These are phyloP conservation scores for Acer negundo DNA, from an alignment of 345 rosid genomes.

Conservation along the genomic window DNA sequence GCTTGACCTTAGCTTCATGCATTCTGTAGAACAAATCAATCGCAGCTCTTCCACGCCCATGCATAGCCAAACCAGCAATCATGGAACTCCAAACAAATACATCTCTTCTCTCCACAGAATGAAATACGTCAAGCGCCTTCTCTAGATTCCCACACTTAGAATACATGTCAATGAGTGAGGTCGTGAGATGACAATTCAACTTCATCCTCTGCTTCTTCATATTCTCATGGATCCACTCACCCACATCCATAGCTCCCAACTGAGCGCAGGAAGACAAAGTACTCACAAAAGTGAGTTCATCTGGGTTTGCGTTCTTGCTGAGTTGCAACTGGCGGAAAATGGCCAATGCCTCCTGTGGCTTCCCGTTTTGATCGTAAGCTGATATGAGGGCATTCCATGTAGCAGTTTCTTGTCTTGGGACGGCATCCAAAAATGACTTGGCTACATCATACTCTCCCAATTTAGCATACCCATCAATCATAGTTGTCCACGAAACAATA, in stretches of 20 bases:
- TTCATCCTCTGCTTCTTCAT: too few species aligned
- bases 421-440: constrained; percentile 44
- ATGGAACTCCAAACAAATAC: constrained; percentile 77
- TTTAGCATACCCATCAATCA: constrained; percentile 75
- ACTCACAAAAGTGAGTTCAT: constrained; percentile 63
- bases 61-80: constrained; percentile 78
- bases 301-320: constrained; percentile 46
- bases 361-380: constrained; percentile 70
- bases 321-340: constrained; percentile 58
- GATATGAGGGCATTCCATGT: constrained; percentile 72
- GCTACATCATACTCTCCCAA: constrained; percentile 52
- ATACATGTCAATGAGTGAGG: too few species aligned
- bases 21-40: constrained; percentile 55
- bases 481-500: constrained; percentile 66
- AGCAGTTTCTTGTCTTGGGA: constrained; percentile 57
- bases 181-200: too few species aligned
- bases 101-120: too few species aligned
- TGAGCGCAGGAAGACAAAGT: constrained; percentile 69
- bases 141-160: too few species aligned
- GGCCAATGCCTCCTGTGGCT: constrained; percentile 60
- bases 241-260: too few species aligned
- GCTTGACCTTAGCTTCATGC: constrained; percentile 54
- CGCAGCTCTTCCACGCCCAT: constrained; percentile 62
- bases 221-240: too few species aligned
- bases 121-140: too few species aligned